Percentiles rank a stretch among this genome's conserved stretches.
Conservation (phyloP, 352 stramenopile species). For the Phytophthora pseudosyringae region DNA sequence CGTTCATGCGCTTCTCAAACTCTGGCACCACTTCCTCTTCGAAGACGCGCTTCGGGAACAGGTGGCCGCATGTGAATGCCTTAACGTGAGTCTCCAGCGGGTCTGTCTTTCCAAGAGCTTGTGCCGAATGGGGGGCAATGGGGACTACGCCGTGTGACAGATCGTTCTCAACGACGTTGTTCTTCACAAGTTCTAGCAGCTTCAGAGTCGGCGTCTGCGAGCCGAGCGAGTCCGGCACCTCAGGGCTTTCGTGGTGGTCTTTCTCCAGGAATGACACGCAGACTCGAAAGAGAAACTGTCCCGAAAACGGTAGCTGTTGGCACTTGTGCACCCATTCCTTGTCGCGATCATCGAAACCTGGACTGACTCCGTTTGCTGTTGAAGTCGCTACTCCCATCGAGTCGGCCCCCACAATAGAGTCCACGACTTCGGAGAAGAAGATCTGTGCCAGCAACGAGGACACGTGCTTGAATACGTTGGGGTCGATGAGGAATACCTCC, state of each 20-base stretch:
- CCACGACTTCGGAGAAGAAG: conserved; percentile 78
- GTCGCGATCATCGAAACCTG: conserved; percentile 75
- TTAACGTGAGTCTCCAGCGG: conserved; percentile 88
- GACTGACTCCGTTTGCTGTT: conserved; percentile 13
- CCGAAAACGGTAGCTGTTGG: conserved; percentile 76
- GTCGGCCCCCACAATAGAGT: conserved; percentile 46
- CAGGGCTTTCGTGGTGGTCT: conserved; percentile 18
- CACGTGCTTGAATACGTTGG: conserved; percentile 64
- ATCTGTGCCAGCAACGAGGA: conserved; percentile 69
- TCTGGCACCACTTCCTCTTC: conserved; percentile 84
- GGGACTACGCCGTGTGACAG: conserved; percentile 51
- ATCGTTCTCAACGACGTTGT: conserved; percentile 82
- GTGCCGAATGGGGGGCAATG: conserved; percentile 69
- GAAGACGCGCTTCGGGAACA: conserved; percentile 87
- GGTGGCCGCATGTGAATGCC: conserved; percentile 83
- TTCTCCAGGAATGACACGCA: conserved; percentile 67
- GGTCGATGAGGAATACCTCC: conserved; percentile 70
- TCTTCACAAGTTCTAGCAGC: conserved; percentile 70
- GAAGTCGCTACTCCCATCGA: conserved; percentile 12
- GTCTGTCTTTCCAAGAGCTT: conserved; percentile 79
- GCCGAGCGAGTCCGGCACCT: conserved; percentile 4
- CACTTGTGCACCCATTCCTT: conserved; percentile 80
- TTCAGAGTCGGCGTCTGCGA: conserved; percentile 35
- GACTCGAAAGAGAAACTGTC: conserved; percentile 82
- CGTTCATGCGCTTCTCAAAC: conserved; percentile 84